These are phyloP conservation scores for Alternaria panax DNA, from an alignment of 2,329 filamentous ascomycete genomes.

Conservation along the genomic window DNA sequence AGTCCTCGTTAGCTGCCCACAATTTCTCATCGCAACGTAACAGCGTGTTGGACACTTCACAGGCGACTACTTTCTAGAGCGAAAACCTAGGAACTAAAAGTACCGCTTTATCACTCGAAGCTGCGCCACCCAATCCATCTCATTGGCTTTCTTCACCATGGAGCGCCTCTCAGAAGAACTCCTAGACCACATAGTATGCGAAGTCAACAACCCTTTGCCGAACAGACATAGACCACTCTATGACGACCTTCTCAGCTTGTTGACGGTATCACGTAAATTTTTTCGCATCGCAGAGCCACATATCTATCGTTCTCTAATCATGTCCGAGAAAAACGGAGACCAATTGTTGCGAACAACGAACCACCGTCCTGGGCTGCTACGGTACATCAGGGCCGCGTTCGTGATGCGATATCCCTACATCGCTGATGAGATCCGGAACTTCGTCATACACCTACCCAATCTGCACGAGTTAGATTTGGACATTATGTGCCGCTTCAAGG, in stretches of 20 bases:
- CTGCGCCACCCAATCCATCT: not conserved
- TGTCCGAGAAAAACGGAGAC: not conserved
- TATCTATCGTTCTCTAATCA: constrained; percentile 10
- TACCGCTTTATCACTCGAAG: not conserved
- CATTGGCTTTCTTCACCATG: constrained; percentile 4
- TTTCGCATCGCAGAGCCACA: constrained; percentile 15
- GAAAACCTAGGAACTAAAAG: not conserved
- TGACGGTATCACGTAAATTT: constrained; percentile 14
- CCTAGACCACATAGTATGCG: constrained; percentile 15
- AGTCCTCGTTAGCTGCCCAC: not conserved
- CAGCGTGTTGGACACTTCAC: not conserved
- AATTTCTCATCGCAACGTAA: not conserved
- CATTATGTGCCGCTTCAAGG: not conserved
- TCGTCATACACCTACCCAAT: constrained; percentile 4
- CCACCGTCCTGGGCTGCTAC: not conserved
- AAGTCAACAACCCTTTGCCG: constrained; percentile 7
- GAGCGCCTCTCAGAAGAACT: constrained; percentile 17
- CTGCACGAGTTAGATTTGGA: constrained; percentile 10
- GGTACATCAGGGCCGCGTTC: not conserved
- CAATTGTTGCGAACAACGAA: not conserved
- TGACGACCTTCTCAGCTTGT: constrained; percentile 10
- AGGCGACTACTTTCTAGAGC: not conserved
- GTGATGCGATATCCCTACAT: not conserved
- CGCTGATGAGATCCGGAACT: not conserved
- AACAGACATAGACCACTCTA: not conserved